A percentile compares a stretch with the other conserved stretches of the same genome.
Conservation (phyloP, 139 green algal genomes). For the Limnomonas spitsbergensis region DNA sequence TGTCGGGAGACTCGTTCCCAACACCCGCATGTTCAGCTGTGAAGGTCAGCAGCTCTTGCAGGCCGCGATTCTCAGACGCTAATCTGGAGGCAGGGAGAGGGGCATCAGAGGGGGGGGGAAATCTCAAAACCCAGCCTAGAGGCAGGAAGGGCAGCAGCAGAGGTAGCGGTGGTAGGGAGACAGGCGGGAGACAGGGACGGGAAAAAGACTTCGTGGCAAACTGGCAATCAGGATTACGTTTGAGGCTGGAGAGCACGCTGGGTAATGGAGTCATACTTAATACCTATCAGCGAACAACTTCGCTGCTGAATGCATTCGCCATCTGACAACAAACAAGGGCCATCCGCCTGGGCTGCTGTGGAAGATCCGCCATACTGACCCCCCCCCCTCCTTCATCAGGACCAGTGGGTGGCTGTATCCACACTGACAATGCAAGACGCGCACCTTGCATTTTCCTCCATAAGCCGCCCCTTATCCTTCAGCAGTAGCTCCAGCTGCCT, state of each 20-base stretch:
- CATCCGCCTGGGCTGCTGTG: neutral
- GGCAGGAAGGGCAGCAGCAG: no score
- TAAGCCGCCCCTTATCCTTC: conserved; percentile 27
- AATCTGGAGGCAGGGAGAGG: neutral
- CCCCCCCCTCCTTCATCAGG: no score
- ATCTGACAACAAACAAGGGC: neutral
- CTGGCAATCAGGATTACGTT: neutral
- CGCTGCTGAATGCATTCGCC: no score
- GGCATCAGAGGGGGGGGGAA: neutral
- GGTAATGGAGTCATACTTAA: neutral
- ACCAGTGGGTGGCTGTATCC: no score
- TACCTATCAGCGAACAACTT: neutral
- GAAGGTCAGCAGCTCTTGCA: conserved; percentile 29
- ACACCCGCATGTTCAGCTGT: conserved; percentile 15
- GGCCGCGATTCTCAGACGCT: neutral
- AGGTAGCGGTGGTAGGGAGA: neutral
- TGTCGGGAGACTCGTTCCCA: neutral
- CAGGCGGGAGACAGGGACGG: no score
- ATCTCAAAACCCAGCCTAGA: neutral
- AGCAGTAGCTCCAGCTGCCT: conserved; percentile 27
- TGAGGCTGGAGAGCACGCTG: neutral
- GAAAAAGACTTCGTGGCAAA: neutral
- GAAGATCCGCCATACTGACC: neutral
- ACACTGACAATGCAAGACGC: neutral
- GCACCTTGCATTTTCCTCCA: conserved; percentile 24